A percentile compares a stretch with the other conserved stretches of the same genome.
phyloP scores from a whole-genome alignment of 495 filamentous ascomycete genomes.

The Annulohypoxylon nitens region DNA sequence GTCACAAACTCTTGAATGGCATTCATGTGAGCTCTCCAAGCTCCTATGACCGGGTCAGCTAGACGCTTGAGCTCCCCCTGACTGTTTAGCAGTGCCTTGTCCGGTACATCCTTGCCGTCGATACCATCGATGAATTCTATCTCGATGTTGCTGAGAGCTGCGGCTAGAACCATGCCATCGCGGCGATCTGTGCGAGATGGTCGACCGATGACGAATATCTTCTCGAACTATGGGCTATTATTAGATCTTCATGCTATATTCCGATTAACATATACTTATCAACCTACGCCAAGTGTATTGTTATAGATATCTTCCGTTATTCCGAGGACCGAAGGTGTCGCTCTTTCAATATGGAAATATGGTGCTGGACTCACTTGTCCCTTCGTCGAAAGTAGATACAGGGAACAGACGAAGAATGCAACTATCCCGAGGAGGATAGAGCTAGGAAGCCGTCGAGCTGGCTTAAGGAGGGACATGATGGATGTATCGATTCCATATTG shows the following conservation, averaged over 20 bases:
- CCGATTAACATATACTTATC: not conserved
- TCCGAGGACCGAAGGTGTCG: not conserved
- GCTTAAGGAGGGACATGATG: slow-evolving; percentile 19
- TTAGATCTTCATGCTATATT: not conserved
- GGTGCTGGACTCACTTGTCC: slow-evolving; percentile 4
- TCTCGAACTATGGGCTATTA: slow-evolving; percentile 61
- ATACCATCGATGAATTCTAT: slow-evolving; percentile 65
- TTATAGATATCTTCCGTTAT: slow-evolving; percentile 37
- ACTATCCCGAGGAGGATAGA: slow-evolving; percentile 18
- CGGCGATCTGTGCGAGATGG: slow-evolving; percentile 67
- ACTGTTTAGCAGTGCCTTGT: slow-evolving; percentile 55
- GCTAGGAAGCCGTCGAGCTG: slow-evolving; percentile 26
- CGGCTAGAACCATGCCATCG: slow-evolving; percentile 65
- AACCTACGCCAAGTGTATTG: slow-evolving; percentile 44
- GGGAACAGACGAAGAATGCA: slow-evolving; percentile 19
- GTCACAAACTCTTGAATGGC: slow-evolving; percentile 48
- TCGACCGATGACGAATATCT: slow-evolving; percentile 67
- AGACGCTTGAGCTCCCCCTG: slow-evolving; percentile 24
- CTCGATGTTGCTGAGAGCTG: slow-evolving; percentile 62
- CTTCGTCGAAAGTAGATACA: slow-evolving; percentile 30
- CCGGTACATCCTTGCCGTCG: slow-evolving; percentile 50
- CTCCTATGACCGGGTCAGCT: slow-evolving; percentile 36
- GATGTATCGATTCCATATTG: slow-evolving; percentile 3
- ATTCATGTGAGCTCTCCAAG: slow-evolving; percentile 50
- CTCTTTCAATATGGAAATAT: slow-evolving; percentile 12